phyloP scores from a whole-genome alignment of 2,329 filamentous ascomycete genomes.

The Stemphylium beticola region DNA sequence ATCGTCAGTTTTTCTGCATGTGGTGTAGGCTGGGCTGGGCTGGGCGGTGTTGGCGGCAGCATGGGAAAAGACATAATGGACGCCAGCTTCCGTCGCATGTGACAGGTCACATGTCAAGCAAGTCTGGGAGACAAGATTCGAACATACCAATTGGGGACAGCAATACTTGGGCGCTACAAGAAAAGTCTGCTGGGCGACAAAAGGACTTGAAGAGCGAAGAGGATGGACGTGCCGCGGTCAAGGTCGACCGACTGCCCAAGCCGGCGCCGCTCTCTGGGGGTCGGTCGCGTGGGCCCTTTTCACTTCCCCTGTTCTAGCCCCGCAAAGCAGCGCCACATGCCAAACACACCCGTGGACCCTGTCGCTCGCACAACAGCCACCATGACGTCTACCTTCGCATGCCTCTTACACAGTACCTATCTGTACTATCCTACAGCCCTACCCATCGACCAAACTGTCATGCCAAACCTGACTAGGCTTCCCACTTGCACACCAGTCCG shows the following conservation, averaged over 20 bases:
- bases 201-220: conserved; percentile 1
- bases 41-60: not conserved
- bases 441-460: not conserved
- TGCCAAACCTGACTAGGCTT: not conserved
- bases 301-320: conserved; percentile 19
- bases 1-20: conserved; percentile 7
- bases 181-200: not conserved
- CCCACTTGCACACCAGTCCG: not conserved
- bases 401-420: no score
- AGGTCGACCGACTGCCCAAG: conserved; percentile 5
- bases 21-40: not conserved
- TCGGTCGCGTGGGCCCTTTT: conserved; percentile 24
- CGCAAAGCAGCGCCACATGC: conserved; percentile 16
- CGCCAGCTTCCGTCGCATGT: conserved; percentile 12
- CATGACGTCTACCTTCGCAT: conserved; percentile 17
- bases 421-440: not conserved
- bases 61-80: not conserved
- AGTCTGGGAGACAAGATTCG: not conserved
- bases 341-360: conserved; percentile 1
- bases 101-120: conserved; percentile 5
- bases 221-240: conserved; percentile 2
- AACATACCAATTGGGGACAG: not conserved
- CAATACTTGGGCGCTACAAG: not conserved
- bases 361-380: conserved; percentile 14
- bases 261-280: conserved; percentile 10